Base-by-base conservation (phyloP, 139 green algal species). In the Tetraselmis striata region DNA sequence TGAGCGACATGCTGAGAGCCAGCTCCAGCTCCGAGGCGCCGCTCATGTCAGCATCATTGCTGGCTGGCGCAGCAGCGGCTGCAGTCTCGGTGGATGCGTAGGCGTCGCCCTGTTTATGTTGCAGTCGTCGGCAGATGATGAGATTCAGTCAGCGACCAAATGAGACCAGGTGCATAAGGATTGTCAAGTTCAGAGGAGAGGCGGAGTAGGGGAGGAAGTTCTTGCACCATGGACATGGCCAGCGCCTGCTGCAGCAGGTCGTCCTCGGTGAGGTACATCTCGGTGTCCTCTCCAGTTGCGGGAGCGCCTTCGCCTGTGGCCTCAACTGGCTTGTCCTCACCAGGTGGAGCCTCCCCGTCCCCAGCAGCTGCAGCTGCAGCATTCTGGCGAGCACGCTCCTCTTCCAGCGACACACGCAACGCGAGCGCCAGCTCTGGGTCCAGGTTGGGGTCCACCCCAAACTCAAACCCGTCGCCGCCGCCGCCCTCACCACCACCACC, bases 391-490 rank as follows among this genome's bases (percentile, higher is more conserved):
- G 95, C 95, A 0, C 93, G 90, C 89, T 99, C 97, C 90, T 99
- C 97, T 85, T 99, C 96, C 82, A 99, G 90, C 0, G 96, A 99
- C 30, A 99, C 95, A 1, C 93, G 92, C 80, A 94, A 84, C 30
- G 90, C 90, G 80, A 93, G 77, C 31, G 94, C 94, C 59, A 99
- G 94, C 86, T 99, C 97, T 1, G 97, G 97, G 85, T 99, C 97
- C 81, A 99, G 85, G 85, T 94, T 98, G 28, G 96, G 95, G 89
- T 99, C 96, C 29, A 99, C 95, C 0, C 90, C 95, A 89, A 98
- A 99, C 81, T 99, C 95, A 87, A 93, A 98, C 80, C 90, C 91
- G 31, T 90, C 91, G 1, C 85, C 89, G 11, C 67, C 88, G 29
- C 76, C 85, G 29, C 87, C 88, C n/a, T 82, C 89, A 78, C 79